Evolutionary conservation across 169 alveolate species (phyloP).

Genomic region (Eimeria necatrix): DNA sequence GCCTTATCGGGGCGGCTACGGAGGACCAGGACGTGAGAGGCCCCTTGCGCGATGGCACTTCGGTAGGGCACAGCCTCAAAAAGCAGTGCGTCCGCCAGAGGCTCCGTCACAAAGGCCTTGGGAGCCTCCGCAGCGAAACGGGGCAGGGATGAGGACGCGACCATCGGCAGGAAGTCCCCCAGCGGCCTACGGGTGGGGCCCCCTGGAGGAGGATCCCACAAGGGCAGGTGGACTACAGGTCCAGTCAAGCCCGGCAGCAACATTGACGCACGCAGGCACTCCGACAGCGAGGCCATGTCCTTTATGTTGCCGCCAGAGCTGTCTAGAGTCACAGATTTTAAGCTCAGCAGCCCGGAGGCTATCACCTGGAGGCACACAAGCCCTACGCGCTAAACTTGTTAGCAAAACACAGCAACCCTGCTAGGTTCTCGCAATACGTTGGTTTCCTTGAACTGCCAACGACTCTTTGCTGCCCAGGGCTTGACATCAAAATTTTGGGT

Average conservation of each 20-base stretch:
- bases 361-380: slow-evolving; percentile 48
- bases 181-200: slow-evolving; percentile 12
- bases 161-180: slow-evolving; percentile 3
- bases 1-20: slow-evolving; percentile 77
- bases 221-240: slow-evolving; percentile 79
- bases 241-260: slow-evolving; percentile 82
- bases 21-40: slow-evolving; percentile 76
- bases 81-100: slow-evolving; percentile 82
- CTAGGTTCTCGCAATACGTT: no score
- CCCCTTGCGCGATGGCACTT: slow-evolving; percentile 59
- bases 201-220: slow-evolving; percentile 14
- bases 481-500: no score
- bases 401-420: not conserved
- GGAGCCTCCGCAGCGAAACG: slow-evolving; percentile 69
- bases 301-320: slow-evolving; percentile 45
- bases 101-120: slow-evolving; percentile 65
- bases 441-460: no score
- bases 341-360: slow-evolving; percentile 68
- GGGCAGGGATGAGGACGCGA: slow-evolving; percentile 40
- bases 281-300: slow-evolving; percentile 49
- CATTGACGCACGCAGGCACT: slow-evolving; percentile 83
- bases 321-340: slow-evolving; percentile 57
- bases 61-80: slow-evolving; percentile 82
- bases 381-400: not conserved
- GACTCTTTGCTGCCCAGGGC: no score